These are phyloP conservation scores for Tetragonia tetragonoides DNA, from an alignment of 148 eudicot species.

Conservation along the genomic window DNA sequence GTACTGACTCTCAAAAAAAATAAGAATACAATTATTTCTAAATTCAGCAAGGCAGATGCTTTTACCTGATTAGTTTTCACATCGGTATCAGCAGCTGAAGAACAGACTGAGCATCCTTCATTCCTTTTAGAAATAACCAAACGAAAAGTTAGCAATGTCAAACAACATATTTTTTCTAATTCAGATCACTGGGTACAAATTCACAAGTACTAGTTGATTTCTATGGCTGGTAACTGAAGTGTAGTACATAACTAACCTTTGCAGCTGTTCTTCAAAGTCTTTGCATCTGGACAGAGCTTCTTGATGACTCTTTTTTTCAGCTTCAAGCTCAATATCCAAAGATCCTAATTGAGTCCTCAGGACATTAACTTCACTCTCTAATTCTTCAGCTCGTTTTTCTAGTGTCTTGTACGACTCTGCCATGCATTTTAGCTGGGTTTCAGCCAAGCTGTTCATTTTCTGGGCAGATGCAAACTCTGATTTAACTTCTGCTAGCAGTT, in stretches of 20 bases:
- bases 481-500: slow-evolving; percentile 59
- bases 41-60: neutral
- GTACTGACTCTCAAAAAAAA: neutral
- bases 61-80: slow-evolving; percentile 60
- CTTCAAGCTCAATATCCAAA: slow-evolving; percentile 62
- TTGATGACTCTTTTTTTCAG: slow-evolving; percentile 55
- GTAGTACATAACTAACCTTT: slow-evolving; percentile 53
- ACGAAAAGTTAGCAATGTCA: slow-evolving; percentile 8
- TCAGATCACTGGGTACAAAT: neutral
- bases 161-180: neutral
- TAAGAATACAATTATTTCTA: neutral
- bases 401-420: slow-evolving; percentile 87
- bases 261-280: slow-evolving; percentile 73
- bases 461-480: slow-evolving; percentile 66
- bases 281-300: slow-evolving; percentile 67
- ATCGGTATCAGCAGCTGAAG: slow-evolving; percentile 45
- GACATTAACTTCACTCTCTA: slow-evolving; percentile 60
- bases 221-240: neutral
- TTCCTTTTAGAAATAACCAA: slow-evolving; percentile 46
- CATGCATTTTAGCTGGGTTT: slow-evolving; percentile 98
- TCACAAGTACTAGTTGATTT: neutral
- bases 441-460: slow-evolving; percentile 73
- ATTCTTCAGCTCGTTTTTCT: slow-evolving; percentile 71
- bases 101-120: slow-evolving; percentile 41
- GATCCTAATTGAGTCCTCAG: slow-evolving; percentile 49